These are phyloP conservation scores for Penicillium palitans DNA, from an alignment of 2,329 filamentous ascomycete species.

Conservation along the genomic window DNA sequence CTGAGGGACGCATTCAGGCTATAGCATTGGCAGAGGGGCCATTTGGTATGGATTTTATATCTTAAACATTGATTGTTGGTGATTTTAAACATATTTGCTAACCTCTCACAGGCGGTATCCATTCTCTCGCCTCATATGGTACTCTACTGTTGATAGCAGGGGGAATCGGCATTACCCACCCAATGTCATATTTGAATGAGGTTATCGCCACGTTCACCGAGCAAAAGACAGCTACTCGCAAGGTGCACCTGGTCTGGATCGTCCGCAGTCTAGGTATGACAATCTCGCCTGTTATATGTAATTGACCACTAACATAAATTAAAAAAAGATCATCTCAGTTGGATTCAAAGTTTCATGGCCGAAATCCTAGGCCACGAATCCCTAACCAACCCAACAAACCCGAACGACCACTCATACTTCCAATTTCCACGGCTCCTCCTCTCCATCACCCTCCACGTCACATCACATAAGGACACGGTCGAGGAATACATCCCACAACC, in stretches of 20 bases:
- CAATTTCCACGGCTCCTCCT: slow-evolving; percentile 28
- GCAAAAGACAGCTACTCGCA: slow-evolving; percentile 28
- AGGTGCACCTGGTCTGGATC: slow-evolving; percentile 35
- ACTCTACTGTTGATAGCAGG: slow-evolving; percentile 39
- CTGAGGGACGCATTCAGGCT: slow-evolving; percentile 27
- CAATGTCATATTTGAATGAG: slow-evolving; percentile 37
- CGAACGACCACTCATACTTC: slow-evolving; percentile 28
- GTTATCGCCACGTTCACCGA: slow-evolving; percentile 29
- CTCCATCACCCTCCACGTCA: slow-evolving; percentile 34
- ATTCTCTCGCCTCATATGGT: slow-evolving; percentile 35
- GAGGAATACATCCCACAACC: slow-evolving; percentile 29
- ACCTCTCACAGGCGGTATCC: slow-evolving; percentile 28
- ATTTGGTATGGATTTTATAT: slow-evolving; percentile 29
- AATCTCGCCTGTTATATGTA: too few relatives aligned
- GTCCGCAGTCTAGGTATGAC: slow-evolving; percentile 34
- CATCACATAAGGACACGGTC: slow-evolving; percentile 22
- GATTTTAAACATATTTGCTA: not conserved
- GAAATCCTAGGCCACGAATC: slow-evolving; percentile 32
- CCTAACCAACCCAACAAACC: slow-evolving; percentile 20
- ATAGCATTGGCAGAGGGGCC: slow-evolving; percentile 37
- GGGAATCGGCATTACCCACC: slow-evolving; percentile 41
- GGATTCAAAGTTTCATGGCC: slow-evolving; percentile 40
- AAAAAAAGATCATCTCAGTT: slow-evolving; percentile 33
- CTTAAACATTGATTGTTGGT: not conserved
- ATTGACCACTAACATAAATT: not conserved